Evolutionary conservation across 176 grass and related monocot species (phyloP), one percentile per base, ranked within the genome.

Genomic region (Oryza rufipogon): DNA sequence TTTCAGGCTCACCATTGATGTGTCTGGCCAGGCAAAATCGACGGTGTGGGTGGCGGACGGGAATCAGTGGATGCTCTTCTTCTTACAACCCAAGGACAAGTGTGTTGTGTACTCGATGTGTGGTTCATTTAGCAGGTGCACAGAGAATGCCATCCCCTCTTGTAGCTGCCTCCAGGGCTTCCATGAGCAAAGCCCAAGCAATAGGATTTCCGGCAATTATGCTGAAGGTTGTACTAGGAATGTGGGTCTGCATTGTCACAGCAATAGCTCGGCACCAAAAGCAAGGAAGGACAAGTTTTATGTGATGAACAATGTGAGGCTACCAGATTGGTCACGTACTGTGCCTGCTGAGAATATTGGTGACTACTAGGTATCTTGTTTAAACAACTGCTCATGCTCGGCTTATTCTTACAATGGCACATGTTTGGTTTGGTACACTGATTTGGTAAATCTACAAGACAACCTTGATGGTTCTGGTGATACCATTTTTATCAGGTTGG

Each of bases 91-190:
- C 1, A 70, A 6, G 28, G 5, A 33, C 5, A 60, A 76, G 58
- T 90, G 88, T 32, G 58, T 61, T 23, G 83, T 82, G 7, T 86
- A 73, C 14, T 72, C 78, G 12, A 38, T 77, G 44, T 90, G 83
- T 6, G 88, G 83, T 42, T 15, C 78, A 13, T 90, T 85, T 23
- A 79, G 83, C 23, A 77, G 73, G 66, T 90, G 88, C 64, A 70
- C 63, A 12, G 64, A 70, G 12, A 85, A 4, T 20, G 15, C 16
- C 5, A 16, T 56, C 17, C 52, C 51, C 6, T 16, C 52, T 14
- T 90, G 88, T 71, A 86, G 68, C 6, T 90, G 88, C 64, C 32
- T 90, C 16, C 16, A 61, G 8, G 88, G 88, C 17, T 90, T 90
- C 33, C 2, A 26, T 25, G 39, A 22, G 9, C 10, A 45, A 42